These are phyloP conservation scores for Lantana camara DNA, from an alignment of 257 asterid species.

Conservation along the genomic window DNA sequence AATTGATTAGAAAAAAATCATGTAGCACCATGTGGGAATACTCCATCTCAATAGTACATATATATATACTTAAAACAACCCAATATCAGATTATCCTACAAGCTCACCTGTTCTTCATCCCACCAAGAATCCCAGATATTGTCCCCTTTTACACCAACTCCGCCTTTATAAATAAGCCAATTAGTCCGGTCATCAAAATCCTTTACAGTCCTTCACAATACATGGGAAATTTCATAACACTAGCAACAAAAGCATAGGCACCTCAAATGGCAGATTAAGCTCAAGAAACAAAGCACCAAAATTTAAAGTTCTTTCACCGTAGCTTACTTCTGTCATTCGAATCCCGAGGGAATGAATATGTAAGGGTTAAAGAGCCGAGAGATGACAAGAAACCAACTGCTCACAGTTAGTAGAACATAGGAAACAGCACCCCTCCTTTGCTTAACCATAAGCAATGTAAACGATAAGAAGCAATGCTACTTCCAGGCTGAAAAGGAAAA, in stretches of 20 bases:
- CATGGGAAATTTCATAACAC: conserved; percentile 10
- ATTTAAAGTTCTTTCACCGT: background rate
- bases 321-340: conserved; percentile 99
- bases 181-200: conserved; percentile 98
- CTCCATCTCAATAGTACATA: conserved; percentile 9
- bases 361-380: conserved; percentile 95
- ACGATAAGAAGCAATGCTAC: conserved; percentile 89
- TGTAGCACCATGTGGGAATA: too few relatives aligned
- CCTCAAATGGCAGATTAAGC: background rate
- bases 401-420: too few relatives aligned
- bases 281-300: conserved; percentile 15
- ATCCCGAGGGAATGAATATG: conserved; percentile 97
- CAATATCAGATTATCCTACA: conserved; percentile 18
- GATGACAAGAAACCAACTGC: too few relatives aligned
- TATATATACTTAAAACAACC: background rate
- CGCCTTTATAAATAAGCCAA: conserved; percentile 98
- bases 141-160: conserved; percentile 95
- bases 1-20: background rate
- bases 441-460: conserved; percentile 79
- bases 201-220: conserved; percentile 79
- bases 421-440: too few relatives aligned
- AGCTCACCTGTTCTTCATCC: conserved; percentile 96
- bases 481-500: conserved; percentile 78
- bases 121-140: conserved; percentile 99
- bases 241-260: conserved; percentile 22